Evolutionary conservation across 768 basidiomycete species (phyloP).

Genomic region (Pleurotus tuber-regium): DNA sequence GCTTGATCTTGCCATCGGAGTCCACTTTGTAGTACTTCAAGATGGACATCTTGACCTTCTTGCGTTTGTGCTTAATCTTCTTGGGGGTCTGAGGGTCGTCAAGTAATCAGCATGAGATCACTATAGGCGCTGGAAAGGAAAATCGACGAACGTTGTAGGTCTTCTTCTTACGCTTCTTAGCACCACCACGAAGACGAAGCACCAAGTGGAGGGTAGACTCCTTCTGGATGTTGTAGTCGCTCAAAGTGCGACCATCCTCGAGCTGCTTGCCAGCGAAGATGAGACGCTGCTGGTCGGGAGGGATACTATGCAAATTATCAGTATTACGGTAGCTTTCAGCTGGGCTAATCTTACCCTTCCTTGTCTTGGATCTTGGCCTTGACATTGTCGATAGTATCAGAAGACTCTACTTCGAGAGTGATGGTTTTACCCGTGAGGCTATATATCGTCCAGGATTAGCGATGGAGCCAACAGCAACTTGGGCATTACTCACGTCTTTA

Average conservation of each 20-base stretch:
- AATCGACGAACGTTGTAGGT: constrained; percentile 88
- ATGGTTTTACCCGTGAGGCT: constrained; percentile 99
- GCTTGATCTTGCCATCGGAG: constrained; percentile 99
- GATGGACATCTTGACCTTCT: constrained; percentile 99
- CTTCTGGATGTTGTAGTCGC: constrained; percentile 98
- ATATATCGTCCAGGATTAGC: constrained; percentile 15
- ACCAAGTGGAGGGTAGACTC: constrained; percentile 98
- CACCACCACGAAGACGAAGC: constrained; percentile 97
- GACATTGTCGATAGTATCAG: constrained; percentile 97
- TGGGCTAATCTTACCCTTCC: constrained; percentile 64
- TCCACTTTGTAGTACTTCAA: constrained; percentile 99
- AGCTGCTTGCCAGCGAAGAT: constrained; percentile 99
- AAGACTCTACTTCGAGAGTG: constrained; percentile 97
- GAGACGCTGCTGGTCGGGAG: constrained; percentile 94
- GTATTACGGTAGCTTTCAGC: not conserved
- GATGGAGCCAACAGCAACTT: no score
- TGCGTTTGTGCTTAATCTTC: constrained; percentile 99
- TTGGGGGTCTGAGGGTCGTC: constrained; percentile 77
- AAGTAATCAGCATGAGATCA: not conserved
- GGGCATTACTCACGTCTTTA: constrained; percentile 93
- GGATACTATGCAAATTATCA: constrained; percentile 51
- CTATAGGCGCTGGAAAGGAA: not conserved
- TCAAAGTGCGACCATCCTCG: constrained; percentile 96
- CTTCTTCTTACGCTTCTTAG: constrained; percentile 99
- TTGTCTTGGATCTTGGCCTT: constrained; percentile 98